Evolutionary conservation across 1,284 basidiomycete genomes (phyloP), one percentile per base, ranked within the genome.

Genomic region (Irpex sp.): DNA sequence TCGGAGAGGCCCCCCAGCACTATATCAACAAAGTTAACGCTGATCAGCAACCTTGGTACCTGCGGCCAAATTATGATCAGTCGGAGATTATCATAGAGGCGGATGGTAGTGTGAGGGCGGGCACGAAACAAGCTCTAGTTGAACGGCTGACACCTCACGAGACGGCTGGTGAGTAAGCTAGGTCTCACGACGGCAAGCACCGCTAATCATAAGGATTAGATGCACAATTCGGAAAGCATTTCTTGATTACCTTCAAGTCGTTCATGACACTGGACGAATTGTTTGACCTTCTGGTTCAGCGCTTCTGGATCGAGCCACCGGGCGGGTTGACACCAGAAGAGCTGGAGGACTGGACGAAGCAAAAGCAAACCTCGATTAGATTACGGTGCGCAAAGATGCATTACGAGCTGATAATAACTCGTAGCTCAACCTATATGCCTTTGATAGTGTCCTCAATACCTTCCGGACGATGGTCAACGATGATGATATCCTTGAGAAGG

Each of bases 221-320:
- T 74, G 81, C 87, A 0, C 85, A 87, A 5, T 99, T 94, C 78
- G 93, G 89, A 74, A 91, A 93, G 74, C 92, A 96, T 1, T 99
- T 99, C 84, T 77, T 99, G 66, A 92, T 98, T 85, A 99, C 97
- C 0, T 98, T 96, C 81, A 94, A 96, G 69, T 97, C 95, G 0
- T 99, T 99, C 76, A 95, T 94, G 13, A 91, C 89, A 1, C 81
- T 94, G 17, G 85, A 94, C 62, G 91, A 95, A 64, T 78, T 99
- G 21, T 90, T 98, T 64, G 88, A 94, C 60, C 80, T 94, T n/a
- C 85, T 99, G 31, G 85, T 93, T 8, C 82, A 86, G 62, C 89
- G 97, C 5, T 99, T 96, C 78, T 85, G 84, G 70, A 90, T 97
- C 51, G 78, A 85, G 55, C 83, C 92, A 11, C 97, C 97, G 0